Conservation (phyloP, 345 rosid genomes). For the Gossypium rotundifolium region DNA sequence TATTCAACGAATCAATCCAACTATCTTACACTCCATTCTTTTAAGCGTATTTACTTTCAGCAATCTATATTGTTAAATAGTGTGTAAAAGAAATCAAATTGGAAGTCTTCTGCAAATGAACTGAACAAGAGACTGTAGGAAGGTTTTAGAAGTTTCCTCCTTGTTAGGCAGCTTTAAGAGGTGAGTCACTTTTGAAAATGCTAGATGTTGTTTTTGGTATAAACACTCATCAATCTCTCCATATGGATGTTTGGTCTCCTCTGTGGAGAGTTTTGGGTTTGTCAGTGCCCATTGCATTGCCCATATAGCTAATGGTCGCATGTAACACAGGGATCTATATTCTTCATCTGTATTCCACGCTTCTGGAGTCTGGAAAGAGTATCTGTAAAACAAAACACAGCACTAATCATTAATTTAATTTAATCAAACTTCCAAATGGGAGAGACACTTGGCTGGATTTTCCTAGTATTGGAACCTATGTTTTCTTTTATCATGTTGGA, state of each 20-base stretch:
- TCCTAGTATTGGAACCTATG: not conserved
- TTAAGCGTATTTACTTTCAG: no score
- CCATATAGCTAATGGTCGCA: slow-evolving; percentile 85
- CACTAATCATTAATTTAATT: not conserved
- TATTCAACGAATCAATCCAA: no score
- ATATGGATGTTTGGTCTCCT: slow-evolving; percentile 20
- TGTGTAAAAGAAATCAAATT: not conserved
- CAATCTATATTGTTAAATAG: no score
- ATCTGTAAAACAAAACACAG: slow-evolving; percentile 27
- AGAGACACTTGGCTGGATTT: not conserved
- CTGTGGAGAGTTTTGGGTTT: slow-evolving; percentile 29
- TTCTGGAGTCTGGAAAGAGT: slow-evolving; percentile 74
- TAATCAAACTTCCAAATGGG: not conserved
- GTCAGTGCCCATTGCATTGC: slow-evolving; percentile 73
- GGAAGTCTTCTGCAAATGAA: slow-evolving; percentile 30
- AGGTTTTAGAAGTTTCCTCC: slow-evolving; percentile 32
- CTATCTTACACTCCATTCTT: no score
- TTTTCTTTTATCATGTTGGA: no score
- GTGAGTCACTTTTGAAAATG: slow-evolving; percentile 58
- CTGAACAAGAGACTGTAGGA: slow-evolving; percentile 44
- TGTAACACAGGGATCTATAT: slow-evolving; percentile 60
- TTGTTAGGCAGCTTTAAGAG: slow-evolving; percentile 37
- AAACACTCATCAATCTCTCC: slow-evolving; percentile 24
- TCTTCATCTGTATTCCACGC: slow-evolving; percentile 50
- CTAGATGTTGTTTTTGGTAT: slow-evolving; percentile 40